Conservation (phyloP, 495 filamentous ascomycete genomes). For the Xylaria nigripes region DNA sequence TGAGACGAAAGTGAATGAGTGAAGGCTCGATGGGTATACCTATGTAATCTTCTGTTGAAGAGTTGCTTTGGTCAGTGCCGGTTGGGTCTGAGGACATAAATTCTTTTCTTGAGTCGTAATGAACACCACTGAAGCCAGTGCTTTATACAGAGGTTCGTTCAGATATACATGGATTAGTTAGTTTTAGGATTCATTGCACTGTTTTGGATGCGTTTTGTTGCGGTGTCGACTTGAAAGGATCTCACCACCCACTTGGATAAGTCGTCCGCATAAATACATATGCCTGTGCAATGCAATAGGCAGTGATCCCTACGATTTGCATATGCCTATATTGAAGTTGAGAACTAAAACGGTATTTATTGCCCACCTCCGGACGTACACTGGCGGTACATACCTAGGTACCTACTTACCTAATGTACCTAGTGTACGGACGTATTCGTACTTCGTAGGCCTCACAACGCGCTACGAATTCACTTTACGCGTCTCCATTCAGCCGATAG, state of each 20-base stretch:
- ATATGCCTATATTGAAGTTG: neutral
- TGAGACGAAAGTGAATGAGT: neutral
- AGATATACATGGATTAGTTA: no score
- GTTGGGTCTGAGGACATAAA: no score
- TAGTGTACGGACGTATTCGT: neutral
- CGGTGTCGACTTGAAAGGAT: neutral
- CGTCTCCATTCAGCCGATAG: neutral
- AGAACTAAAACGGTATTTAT: no score
- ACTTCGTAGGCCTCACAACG: conserved; percentile 1
- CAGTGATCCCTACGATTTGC: neutral
- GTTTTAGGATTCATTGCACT: no score
- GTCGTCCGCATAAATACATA: neutral
- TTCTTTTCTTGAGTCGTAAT: no score
- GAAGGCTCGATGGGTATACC: neutral
- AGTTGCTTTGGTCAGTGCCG: no score
- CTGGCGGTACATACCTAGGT: no score
- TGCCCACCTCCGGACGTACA: no score
- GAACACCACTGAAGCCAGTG: no score
- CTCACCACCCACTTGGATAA: neutral
- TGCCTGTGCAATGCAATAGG: neutral
- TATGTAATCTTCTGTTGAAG: neutral
- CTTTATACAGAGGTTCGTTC: no score
- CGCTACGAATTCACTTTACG: conserved; percentile 9
- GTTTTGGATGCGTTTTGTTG: neutral
- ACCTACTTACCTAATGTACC: no score